A percentile compares a stretch with the other conserved stretches of the same genome.
Evolutionary conservation across 2,329 filamentous ascomycete species (phyloP).

Genomic region (Calycina herbarum): DNA sequence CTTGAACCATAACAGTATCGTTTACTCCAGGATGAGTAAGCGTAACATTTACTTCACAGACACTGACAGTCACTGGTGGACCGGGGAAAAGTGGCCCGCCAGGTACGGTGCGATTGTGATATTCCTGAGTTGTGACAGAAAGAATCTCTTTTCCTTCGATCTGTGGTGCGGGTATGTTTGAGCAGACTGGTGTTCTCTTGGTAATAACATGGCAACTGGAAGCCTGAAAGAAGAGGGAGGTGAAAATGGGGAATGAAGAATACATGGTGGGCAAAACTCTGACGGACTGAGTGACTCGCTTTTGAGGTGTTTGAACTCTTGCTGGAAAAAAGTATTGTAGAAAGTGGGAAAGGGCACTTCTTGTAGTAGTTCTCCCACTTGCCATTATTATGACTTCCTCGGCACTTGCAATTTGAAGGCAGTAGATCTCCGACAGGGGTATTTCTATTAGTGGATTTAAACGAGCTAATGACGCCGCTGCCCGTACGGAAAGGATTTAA

Average conservation of each 20-base stretch:
- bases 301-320: background rate
- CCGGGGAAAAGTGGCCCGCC: background rate
- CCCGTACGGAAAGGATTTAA: too few species aligned
- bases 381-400: too few species aligned
- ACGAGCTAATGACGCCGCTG: too few species aligned
- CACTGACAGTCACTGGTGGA: background rate
- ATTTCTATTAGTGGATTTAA: too few species aligned
- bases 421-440: too few species aligned
- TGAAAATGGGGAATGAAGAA: background rate
- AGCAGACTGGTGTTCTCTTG: background rate
- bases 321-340: too few species aligned
- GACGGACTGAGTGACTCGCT: background rate
- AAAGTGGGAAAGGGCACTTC: too few species aligned
- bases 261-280: background rate
- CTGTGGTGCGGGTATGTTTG: background rate
- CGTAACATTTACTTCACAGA: constrained; percentile 35
- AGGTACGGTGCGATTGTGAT: background rate
- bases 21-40: constrained; percentile 30
- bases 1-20: background rate
- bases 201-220: background rate
- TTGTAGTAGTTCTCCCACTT: too few species aligned
- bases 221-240: background rate
- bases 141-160: background rate
- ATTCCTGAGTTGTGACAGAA: background rate
- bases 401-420: too few species aligned